A percentile compares a stretch with the other conserved stretches of the same genome.
These are phyloP conservation scores for Suillus variegatus DNA, from an alignment of 768 basidiomycete species.

Conservation along the genomic window DNA sequence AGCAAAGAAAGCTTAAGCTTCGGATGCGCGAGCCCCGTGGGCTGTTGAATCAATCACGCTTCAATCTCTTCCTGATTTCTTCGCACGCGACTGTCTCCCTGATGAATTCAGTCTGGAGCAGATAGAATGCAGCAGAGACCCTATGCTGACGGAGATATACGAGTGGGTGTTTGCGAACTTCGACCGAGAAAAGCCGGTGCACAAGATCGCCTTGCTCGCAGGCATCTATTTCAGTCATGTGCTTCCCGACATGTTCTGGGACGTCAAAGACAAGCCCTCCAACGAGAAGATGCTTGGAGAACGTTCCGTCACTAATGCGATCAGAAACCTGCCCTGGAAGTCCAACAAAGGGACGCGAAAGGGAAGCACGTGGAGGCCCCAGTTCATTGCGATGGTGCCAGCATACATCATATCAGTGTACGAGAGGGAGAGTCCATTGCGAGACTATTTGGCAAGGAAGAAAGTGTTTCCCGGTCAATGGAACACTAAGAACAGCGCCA, in stretches of 20 bases:
- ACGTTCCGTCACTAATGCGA: accelerated
- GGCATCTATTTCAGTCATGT: background rate
- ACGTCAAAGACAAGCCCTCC: background rate
- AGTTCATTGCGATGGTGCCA: background rate
- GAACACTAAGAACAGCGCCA: background rate
- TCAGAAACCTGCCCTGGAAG: background rate
- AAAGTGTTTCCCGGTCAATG: background rate
- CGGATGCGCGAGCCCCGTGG: background rate
- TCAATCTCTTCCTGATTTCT: background rate
- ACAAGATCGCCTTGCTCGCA: background rate
- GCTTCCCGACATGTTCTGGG: background rate
- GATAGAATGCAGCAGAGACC: background rate
- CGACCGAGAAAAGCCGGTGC: background rate
- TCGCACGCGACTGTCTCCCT: background rate
- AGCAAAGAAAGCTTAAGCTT: background rate
- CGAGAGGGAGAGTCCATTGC: background rate
- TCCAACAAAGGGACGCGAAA: background rate
- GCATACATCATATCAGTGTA: background rate
- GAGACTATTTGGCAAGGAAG: accelerated
- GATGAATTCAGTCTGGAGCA: background rate
- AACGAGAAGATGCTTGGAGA: accelerated
- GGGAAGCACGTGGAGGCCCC: background rate
- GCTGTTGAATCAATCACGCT: background rate
- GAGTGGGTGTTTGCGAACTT: background rate
- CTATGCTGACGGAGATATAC: background rate